These are phyloP conservation scores for Clitopilus hobsonii DNA, from an alignment of 768 basidiomycete species.

Conservation along the genomic window DNA sequence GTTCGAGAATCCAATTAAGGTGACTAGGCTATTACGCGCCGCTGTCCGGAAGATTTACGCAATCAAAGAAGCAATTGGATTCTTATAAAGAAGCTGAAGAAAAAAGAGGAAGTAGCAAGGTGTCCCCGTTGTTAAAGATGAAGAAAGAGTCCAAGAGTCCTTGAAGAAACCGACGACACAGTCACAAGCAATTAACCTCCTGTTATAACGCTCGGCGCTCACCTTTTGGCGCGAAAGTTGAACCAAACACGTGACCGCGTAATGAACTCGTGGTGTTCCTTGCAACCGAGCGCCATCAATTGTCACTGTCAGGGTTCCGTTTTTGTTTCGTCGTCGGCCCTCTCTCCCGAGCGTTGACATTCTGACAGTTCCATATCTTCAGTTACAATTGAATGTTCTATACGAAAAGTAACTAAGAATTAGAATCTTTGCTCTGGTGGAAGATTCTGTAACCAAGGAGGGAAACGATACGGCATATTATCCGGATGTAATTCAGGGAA, in stretches of 20 bases:
- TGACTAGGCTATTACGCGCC: background rate
- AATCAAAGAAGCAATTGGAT: background rate
- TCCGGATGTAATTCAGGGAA: slow-evolving; percentile 72
- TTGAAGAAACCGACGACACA: background rate
- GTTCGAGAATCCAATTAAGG: slow-evolving; percentile 46
- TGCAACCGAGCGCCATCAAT: slow-evolving; percentile 8
- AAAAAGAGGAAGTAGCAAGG: slow-evolving; percentile 14
- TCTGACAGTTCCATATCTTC: background rate
- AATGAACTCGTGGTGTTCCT: slow-evolving; percentile 25
- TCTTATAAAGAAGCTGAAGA: background rate
- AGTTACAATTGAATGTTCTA: background rate
- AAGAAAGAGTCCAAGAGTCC: background rate
- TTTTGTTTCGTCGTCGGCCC: slow-evolving; percentile 3
- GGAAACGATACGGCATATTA: slow-evolving; percentile 52
- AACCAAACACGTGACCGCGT: slow-evolving; percentile 46
- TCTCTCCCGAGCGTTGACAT: slow-evolving; percentile 6
- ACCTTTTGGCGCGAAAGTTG: slow-evolving; percentile 45
- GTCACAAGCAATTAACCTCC: slow-evolving; percentile 13
- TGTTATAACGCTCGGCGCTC: slow-evolving; percentile 15
- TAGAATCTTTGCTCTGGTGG: background rate
- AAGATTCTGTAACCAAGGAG: slow-evolving; percentile 35
- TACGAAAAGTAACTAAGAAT: background rate
- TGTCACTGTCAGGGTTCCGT: background rate
- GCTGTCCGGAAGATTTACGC: background rate
- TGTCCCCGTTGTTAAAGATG: slow-evolving; percentile 16